Percentiles rank a stretch among this genome's conserved stretches.
phyloP scores from a whole-genome alignment of 805 yeast genomes.

The Zygotorulaspora chibaensis region DNA sequence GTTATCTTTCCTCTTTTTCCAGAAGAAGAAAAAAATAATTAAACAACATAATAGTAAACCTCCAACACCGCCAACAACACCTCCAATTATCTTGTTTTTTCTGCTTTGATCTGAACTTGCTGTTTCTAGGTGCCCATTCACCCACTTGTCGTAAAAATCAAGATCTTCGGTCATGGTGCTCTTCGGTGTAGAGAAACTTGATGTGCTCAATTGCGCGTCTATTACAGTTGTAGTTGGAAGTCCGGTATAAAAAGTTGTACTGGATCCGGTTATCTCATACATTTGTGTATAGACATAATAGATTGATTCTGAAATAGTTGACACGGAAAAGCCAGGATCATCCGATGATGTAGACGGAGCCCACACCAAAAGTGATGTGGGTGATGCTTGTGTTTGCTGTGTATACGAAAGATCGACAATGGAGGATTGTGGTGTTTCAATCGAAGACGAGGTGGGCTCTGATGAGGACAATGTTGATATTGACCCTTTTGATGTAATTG shows the following conservation, averaged over 20 bases:
- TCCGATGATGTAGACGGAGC: constrained; percentile 8
- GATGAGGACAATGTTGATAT: not conserved
- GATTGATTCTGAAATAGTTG: constrained; percentile 5
- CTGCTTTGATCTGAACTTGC: constrained; percentile 2
- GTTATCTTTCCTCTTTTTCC: constrained; percentile 13
- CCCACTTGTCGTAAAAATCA: constrained; percentile 25
- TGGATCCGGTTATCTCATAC: constrained; percentile 16
- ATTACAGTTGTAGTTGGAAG: constrained; percentile 16
- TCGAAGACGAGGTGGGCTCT: not conserved
- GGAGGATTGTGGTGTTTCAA: not conserved
- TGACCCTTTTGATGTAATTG: not conserved
- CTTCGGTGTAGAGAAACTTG: constrained; percentile 21
- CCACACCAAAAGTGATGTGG: not conserved
- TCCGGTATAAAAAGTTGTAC: constrained; percentile 18
- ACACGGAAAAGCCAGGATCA: constrained; percentile 10
- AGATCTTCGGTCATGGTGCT: constrained; percentile 22
- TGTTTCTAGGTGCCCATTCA: constrained; percentile 17
- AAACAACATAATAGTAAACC: constrained; percentile 23
- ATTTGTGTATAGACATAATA: constrained; percentile 17
- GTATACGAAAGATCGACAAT: not conserved
- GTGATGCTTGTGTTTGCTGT: not conserved
- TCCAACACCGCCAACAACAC: constrained; percentile 33
- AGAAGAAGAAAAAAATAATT: constrained; percentile 20
- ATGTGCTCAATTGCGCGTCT: constrained; percentile 8
- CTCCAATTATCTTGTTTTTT: constrained; percentile 27